These are phyloP conservation scores for Monoraphidium neglectum DNA, from an alignment of 139 green algal species.

Conservation along the genomic window DNA sequence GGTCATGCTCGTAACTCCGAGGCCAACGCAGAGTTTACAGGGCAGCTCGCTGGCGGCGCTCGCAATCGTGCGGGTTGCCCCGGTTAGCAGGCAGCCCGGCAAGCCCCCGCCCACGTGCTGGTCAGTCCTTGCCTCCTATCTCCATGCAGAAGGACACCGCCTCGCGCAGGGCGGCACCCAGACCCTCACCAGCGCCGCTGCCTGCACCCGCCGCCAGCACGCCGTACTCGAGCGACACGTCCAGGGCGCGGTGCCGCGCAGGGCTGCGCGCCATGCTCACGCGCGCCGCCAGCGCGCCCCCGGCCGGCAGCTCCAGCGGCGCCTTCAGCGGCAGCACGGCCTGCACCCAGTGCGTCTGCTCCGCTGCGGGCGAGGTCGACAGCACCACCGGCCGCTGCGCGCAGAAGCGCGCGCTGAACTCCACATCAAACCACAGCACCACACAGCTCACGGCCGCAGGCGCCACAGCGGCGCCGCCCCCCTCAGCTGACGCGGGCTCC, in stretches of 20 bases:
- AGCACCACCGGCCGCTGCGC: slow-evolving; percentile 70
- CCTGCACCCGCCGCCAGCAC: neutral
- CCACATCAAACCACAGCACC: slow-evolving; percentile 96
- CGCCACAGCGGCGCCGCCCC: too few species aligned
- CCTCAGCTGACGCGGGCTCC: too few species aligned
- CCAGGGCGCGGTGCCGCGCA: slow-evolving; percentile 64
- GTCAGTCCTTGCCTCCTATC: too few species aligned
- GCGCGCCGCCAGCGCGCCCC: slow-evolving; percentile 44
- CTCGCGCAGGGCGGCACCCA: too few species aligned
- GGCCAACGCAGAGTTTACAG: too few species aligned
- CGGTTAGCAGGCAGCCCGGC: too few species aligned
- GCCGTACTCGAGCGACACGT: slow-evolving; percentile 56
- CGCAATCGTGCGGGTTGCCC: too few species aligned
- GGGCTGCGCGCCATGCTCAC: slow-evolving; percentile 74
- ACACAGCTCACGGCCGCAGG: neutral
- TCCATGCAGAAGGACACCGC: too few species aligned
- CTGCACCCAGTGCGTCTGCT: slow-evolving; percentile 93
- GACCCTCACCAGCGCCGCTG: too few species aligned
- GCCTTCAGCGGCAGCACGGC: slow-evolving; percentile 80
- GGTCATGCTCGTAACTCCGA: too few species aligned
- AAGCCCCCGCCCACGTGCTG: too few species aligned
- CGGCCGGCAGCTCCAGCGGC: slow-evolving; percentile 47
- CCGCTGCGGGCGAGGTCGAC: slow-evolving; percentile 71
- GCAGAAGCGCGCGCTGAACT: slow-evolving; percentile 89
- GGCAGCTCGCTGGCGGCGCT: too few species aligned